These are phyloP conservation scores for Melampsora americana DNA, from an alignment of 1,284 basidiomycete species.

Conservation along the genomic window DNA sequence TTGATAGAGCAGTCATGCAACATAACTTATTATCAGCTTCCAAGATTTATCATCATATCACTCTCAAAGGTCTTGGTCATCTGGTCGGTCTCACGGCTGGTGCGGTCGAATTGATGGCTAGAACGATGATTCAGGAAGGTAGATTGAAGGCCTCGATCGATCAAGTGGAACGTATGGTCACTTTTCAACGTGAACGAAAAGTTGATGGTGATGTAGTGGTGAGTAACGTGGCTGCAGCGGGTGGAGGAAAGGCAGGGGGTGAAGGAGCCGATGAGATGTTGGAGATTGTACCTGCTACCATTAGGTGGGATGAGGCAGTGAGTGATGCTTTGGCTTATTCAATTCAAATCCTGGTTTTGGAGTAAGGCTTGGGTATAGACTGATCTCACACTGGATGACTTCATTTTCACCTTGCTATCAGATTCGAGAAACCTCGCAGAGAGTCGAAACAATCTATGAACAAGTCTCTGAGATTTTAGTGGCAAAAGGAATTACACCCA, in stretches of 20 bases:
- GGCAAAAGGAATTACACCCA: neutral
- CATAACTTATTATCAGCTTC: slow-evolving; percentile 95
- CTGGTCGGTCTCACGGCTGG: slow-evolving; percentile 55
- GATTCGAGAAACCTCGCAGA: slow-evolving; percentile 38
- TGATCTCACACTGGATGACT: neutral
- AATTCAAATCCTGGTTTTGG: neutral
- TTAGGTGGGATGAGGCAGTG: slow-evolving; percentile 40
- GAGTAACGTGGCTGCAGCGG: slow-evolving; percentile 41
- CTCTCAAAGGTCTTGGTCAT: slow-evolving; percentile 48
- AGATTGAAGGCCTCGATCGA: slow-evolving; percentile 85
- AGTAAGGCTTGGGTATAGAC: neutral
- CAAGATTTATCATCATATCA: slow-evolving; percentile 57
- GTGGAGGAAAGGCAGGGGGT: neutral
- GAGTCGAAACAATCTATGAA: slow-evolving; percentile 38
- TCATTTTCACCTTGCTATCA: neutral
- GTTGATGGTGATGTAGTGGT: slow-evolving; percentile 65
- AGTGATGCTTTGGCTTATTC: neutral
- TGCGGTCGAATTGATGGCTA: slow-evolving; percentile 86
- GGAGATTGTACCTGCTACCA: slow-evolving; percentile 23
- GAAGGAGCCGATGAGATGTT: slow-evolving; percentile 17
- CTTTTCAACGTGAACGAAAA: slow-evolving; percentile 69
- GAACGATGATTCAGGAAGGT: slow-evolving; percentile 94
- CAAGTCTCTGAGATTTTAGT: slow-evolving; percentile 19
- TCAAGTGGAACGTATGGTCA: slow-evolving; percentile 86
- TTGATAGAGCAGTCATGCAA: slow-evolving; percentile 95